Conservation (phyloP, 1,284 basidiomycete species). For the Rhodotorula sp. region DNA sequence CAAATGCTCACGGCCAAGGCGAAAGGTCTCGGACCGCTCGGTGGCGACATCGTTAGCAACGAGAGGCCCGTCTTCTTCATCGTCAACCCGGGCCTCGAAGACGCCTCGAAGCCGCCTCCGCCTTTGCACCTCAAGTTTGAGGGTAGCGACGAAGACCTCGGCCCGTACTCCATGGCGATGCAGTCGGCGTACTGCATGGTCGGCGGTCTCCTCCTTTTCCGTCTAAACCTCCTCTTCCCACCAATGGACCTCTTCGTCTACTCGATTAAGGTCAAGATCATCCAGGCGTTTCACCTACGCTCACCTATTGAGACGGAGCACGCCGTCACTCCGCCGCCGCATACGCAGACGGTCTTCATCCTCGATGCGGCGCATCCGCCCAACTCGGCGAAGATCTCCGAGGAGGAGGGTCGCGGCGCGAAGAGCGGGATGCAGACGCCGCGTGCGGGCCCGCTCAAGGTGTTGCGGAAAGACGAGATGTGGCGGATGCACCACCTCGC, state of each 20-base stretch:
- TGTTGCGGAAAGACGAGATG: constrained; percentile 28
- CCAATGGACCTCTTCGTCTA: constrained; percentile 36
- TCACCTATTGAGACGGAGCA: constrained; percentile 29
- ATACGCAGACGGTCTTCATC: constrained; percentile 33
- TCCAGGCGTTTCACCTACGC: constrained; percentile 33
- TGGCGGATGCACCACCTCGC: constrained; percentile 37
- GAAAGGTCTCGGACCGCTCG: constrained; percentile 28
- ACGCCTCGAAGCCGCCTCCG: constrained; percentile 34
- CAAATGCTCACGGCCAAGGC: constrained; percentile 41
- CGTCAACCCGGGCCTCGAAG: constrained; percentile 37
- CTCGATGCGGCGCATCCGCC: constrained; percentile 35
- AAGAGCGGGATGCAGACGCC: constrained; percentile 13
- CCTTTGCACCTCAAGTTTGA: constrained; percentile 40
- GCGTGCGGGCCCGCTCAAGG: constrained; percentile 25
- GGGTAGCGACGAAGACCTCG: constrained; percentile 33
- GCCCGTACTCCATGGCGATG: constrained; percentile 34
- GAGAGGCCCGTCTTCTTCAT: constrained; percentile 33
- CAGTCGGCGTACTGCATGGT: constrained; percentile 39
- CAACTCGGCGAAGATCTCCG: constrained; percentile 34
- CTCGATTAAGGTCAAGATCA: constrained; percentile 41
- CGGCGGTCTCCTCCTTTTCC: constrained; percentile 40
- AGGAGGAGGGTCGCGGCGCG: constrained; percentile 7
- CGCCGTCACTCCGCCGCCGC: constrained; percentile 15
- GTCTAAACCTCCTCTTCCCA: constrained; percentile 39
- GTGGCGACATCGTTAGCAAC: constrained; percentile 29